Evolutionary conservation across 495 filamentous ascomycete genomes (phyloP), one percentile per base, ranked within the genome.

Genomic region (Penicillium maclennaniae): DNA sequence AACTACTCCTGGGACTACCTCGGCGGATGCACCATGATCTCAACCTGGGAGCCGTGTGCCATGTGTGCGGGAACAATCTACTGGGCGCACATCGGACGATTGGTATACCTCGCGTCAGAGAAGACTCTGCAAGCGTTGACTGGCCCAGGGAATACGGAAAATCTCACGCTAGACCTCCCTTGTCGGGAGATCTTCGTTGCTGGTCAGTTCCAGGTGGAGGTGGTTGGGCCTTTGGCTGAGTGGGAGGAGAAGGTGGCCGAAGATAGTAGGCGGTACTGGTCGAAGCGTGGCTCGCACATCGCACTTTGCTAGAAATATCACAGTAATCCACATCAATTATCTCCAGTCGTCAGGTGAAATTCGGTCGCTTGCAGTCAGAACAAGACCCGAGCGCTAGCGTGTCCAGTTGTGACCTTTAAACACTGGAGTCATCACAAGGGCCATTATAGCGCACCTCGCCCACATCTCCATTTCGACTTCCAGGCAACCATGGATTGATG

Each of bases 1-100:
- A 78, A 80, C 52, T 81, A 76, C 48, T 60, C 70, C 14, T 74
- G 73, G 56, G 68, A 70, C 6, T 83, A 73, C 54, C 68, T 81
- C 0, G 73, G 71, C 59, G 56, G 52, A 9, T 80, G 78, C 52
- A 80, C 79, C 3, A 62, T 81, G 21, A 70, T 80, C 19, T 75
- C 72, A 15, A 80, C 78, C 6, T 83, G 79, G 78, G 78, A 83
- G 56, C 79, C 79, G 7, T 81, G 79, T 56, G 78, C 75, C 16
- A 81, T 81, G 79, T 81, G 79, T 53, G 69, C 68, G 46, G 67
- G 64, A 14, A 71, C 69, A 10, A 67, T 69, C 25, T 73, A 81
- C 62, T 82, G 79, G 78, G 77, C 78, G 50, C 74, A 80, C 55
- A 82, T 81, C 38, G 79, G 78, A 9, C 66, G 78, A 6, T 61